Evolutionary conservation across 148 eudicot species (phyloP).

Genomic region (Rhododendron griersonianum): DNA sequence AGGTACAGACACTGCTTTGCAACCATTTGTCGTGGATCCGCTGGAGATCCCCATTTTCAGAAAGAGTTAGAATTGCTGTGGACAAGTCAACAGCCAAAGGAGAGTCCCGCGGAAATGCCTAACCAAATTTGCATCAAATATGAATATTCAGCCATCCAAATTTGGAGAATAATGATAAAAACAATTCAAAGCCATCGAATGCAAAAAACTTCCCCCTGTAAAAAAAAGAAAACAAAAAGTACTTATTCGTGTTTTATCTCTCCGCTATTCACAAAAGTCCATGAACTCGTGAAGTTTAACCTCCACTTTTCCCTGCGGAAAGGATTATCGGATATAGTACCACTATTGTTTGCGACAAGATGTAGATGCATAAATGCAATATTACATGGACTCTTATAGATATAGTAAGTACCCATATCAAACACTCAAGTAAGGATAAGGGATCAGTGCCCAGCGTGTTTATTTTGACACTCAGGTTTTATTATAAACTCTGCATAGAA

Average conservation of each 20-base stretch:
- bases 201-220: background rate
- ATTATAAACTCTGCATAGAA: background rate
- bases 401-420: background rate
- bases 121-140: background rate
- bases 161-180: background rate
- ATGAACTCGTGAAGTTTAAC: too few species aligned
- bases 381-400: background rate
- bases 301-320: too few species aligned
- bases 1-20: conserved; percentile 52
- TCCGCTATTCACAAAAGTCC: background rate
- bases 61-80: conserved; percentile 73
- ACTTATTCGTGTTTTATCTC: background rate
- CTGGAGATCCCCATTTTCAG: conserved; percentile 91
- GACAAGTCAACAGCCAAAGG: conserved; percentile 86
- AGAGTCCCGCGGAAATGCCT: conserved; percentile 98
- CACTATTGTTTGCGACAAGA: background rate
- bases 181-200: background rate
- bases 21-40: conserved; percentile 97
- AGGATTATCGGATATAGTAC: background rate
- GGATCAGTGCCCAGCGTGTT: background rate
- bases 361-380: background rate
- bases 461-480: background rate
- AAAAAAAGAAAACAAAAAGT: background rate
- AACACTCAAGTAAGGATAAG: background rate
- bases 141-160: background rate